phyloP scores from a whole-genome alignment of 2,329 filamentous ascomycete genomes.

The Cladosporium colombiae region DNA sequence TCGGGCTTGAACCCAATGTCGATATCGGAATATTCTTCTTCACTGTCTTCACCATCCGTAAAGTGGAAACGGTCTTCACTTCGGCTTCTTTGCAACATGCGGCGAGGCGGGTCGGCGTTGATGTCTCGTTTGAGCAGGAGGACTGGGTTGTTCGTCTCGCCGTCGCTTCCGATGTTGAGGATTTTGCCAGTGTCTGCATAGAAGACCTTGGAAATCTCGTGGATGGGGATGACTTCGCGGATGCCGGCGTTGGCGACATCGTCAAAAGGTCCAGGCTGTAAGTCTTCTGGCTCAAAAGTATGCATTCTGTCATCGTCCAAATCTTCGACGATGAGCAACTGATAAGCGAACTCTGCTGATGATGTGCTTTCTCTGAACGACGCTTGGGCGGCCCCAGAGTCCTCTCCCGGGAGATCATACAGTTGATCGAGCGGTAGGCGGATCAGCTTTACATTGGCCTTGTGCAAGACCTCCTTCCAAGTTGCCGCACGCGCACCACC shows the following conservation, averaged over 20 bases:
- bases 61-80: background rate
- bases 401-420: slow-evolving; percentile 45
- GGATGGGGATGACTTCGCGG: slow-evolving; percentile 66
- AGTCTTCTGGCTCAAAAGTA: slow-evolving; percentile 61
- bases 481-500: slow-evolving; percentile 65
- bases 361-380: slow-evolving; percentile 21
- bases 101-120: slow-evolving; percentile 61
- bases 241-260: slow-evolving; percentile 64
- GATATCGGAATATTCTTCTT: background rate
- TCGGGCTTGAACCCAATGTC: background rate
- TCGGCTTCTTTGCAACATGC: slow-evolving; percentile 52
- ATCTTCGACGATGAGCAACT: slow-evolving; percentile 81
- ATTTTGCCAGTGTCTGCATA: slow-evolving; percentile 90
- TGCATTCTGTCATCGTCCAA: slow-evolving; percentile 71
- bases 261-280: slow-evolving; percentile 60
- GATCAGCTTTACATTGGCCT: slow-evolving; percentile 78
- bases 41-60: background rate
- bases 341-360: slow-evolving; percentile 71
- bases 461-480: slow-evolving; percentile 97
- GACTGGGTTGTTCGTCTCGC: slow-evolving; percentile 70
- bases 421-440: slow-evolving; percentile 62
- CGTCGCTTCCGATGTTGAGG: slow-evolving; percentile 74
- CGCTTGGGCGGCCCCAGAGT: slow-evolving; percentile 30
- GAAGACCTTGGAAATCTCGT: slow-evolving; percentile 85
- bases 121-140: slow-evolving; percentile 72